These are phyloP conservation scores for Trichoderma lentiforme DNA, from an alignment of 2,329 filamentous ascomycete genomes.

Conservation along the genomic window DNA sequence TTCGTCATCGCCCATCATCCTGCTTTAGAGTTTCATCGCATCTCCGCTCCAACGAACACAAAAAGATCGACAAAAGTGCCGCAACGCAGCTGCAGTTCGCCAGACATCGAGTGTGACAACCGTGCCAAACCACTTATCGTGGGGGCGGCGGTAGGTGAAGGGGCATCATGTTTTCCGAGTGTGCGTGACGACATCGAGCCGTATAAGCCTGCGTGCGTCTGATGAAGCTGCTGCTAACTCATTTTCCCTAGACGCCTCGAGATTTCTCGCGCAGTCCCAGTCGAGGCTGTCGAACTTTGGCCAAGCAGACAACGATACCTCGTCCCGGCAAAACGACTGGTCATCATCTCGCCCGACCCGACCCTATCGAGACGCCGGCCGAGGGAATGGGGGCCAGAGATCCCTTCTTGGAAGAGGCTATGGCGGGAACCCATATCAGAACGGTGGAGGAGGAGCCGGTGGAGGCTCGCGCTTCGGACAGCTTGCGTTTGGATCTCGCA, in stretches of 20 bases:
- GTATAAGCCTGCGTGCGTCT: background rate
- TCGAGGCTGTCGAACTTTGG: conserved; percentile 75
- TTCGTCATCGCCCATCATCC: conserved; percentile 15
- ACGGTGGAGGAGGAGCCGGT: conserved; percentile 51
- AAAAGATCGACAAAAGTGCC: background rate
- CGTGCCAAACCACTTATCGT: conserved; percentile 22
- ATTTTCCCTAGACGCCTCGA: conserved; percentile 75
- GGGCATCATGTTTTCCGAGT: conserved; percentile 65
- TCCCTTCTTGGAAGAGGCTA: conserved; percentile 45
- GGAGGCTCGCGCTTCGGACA: conserved; percentile 69
- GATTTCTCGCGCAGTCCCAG: conserved; percentile 94
- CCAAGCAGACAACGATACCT: conserved; percentile 50
- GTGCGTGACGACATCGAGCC: conserved; percentile 50
- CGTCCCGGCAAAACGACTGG: conserved; percentile 33
- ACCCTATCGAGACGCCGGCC: conserved; percentile 31
- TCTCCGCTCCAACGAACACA: conserved; percentile 2
- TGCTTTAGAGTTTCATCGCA: conserved; percentile 8
- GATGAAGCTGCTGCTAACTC: conserved; percentile 21
- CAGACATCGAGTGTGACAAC: conserved; percentile 7
- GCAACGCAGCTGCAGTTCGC: background rate
- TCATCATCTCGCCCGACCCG: conserved; percentile 35
- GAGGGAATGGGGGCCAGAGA: conserved; percentile 33
- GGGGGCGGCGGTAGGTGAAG: conserved; percentile 35
- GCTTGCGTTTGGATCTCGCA: conserved; percentile 71
- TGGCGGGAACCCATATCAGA: conserved; percentile 75